phyloP scores from a whole-genome alignment of 176 grass and related monocot species.

The Pontederia crassipes region DNA sequence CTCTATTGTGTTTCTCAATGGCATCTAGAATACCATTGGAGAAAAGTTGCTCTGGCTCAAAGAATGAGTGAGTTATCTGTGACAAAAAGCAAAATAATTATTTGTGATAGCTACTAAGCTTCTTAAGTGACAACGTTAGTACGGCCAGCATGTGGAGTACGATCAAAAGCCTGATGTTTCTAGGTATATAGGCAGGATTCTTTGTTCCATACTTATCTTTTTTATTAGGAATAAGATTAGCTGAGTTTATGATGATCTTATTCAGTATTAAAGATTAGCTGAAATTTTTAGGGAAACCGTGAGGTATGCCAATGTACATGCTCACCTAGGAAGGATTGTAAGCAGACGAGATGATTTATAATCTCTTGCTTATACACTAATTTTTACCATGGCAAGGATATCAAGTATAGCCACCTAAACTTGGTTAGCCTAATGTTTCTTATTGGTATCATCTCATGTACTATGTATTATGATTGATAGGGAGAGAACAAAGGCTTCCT shows the following conservation, averaged over 20 bases:
- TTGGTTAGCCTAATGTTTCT: background rate
- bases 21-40: too few relatives aligned
- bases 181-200: background rate
- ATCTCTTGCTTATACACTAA: background rate
- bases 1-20: too few relatives aligned
- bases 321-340: background rate
- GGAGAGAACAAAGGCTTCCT: conserved; percentile 11
- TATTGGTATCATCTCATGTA: background rate
- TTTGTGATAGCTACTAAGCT: too few relatives aligned
- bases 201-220: background rate
- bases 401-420: background rate
- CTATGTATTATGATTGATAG: background rate
- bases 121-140: background rate
- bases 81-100: too few relatives aligned
- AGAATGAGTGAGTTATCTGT: too few relatives aligned
- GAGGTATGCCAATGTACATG: conserved; percentile 3
- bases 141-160: conserved; percentile 6
- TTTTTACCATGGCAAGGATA: conserved; percentile 10
- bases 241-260: background rate
- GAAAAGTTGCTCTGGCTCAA: too few relatives aligned
- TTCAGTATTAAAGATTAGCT: background rate
- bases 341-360: conserved; percentile 8
- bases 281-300: background rate
- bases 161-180: background rate
- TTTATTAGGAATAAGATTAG: background rate